A percentile compares a stretch with the other conserved stretches of the same genome.
Evolutionary conservation across 306 rosid genomes (phyloP).

Genomic region (Prunus mira): DNA sequence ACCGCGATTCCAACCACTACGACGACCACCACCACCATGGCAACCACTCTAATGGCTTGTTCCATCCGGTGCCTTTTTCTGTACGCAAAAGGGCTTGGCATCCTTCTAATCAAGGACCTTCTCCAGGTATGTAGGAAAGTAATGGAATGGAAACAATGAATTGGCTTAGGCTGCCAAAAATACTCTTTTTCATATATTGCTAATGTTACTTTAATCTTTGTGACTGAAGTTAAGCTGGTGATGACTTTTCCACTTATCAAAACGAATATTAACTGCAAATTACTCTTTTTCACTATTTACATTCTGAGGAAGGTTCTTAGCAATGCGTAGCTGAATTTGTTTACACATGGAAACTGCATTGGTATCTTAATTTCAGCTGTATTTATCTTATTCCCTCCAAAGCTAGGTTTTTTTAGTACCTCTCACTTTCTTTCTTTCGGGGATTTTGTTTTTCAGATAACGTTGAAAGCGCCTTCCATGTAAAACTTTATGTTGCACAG

Average conservation of each 20-base stretch:
- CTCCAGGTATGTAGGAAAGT: constrained; percentile 35
- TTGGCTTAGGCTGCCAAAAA: background rate
- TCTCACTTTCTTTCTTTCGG: background rate
- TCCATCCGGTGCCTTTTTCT: constrained; percentile 15
- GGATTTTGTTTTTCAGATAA: constrained; percentile 39
- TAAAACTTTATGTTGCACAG: constrained; percentile 73
- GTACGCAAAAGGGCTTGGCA: constrained; percentile 42
- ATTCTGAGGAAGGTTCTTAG: background rate
- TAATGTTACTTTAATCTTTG: background rate
- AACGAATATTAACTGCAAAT: background rate
- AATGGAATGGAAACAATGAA: background rate
- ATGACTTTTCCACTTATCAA: background rate
- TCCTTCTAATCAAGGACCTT: constrained; percentile 29
- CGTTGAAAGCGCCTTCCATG: constrained; percentile 34
- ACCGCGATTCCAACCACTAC: constrained; percentile 15
- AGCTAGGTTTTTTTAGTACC: background rate
- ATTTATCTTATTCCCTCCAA: background rate
- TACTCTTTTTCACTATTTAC: background rate
- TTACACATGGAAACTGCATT: background rate
- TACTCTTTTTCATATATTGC: background rate
- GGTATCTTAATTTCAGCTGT: background rate
- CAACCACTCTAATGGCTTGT: constrained; percentile 9
- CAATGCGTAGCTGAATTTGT: background rate
- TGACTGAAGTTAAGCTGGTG: background rate
- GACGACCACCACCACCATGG: constrained; percentile 16